Conservation (phyloP, 257 asterid species). For the Craterostigma plantagineum region DNA sequence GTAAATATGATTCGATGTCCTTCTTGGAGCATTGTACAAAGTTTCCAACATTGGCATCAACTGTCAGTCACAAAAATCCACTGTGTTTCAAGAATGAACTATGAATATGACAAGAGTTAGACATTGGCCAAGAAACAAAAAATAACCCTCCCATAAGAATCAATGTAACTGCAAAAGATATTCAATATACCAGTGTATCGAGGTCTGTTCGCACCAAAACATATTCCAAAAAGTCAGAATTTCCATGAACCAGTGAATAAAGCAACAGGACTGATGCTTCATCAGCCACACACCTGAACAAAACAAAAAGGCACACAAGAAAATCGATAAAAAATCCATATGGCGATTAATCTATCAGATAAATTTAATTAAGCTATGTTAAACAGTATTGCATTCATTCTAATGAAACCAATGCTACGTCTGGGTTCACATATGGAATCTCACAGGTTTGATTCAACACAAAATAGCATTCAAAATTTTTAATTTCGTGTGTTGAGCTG, state of each 20-base stretch:
- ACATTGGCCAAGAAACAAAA: slow-evolving; percentile 7
- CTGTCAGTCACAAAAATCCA: slow-evolving; percentile 26
- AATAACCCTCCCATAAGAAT: not conserved
- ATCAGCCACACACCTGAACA: slow-evolving; percentile 67
- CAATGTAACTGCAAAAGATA: slow-evolving; percentile 4
- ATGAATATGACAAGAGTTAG: slow-evolving; percentile 1
- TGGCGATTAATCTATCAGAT: no score
- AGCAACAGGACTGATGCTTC: slow-evolving; percentile 82
- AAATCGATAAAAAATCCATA: not conserved
- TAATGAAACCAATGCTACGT: no score
- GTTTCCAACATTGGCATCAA: slow-evolving; percentile 93
- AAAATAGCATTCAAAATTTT: no score
- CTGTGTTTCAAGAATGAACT: slow-evolving; percentile 7
- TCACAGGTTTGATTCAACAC: no score
- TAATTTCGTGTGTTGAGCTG: no score
- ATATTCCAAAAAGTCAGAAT: slow-evolving; percentile 80
- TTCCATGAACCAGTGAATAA: slow-evolving; percentile 86
- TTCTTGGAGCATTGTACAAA: slow-evolving; percentile 63
- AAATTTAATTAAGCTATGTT: no score
- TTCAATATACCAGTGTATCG: slow-evolving; percentile 78
- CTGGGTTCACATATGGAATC: no score
- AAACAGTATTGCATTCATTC: no score
- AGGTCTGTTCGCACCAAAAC: slow-evolving; percentile 94
- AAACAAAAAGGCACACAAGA: not conserved
- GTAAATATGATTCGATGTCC: slow-evolving; percentile 83